These are phyloP conservation scores for Spencermartinsiella europaea DNA, from an alignment of 805 yeast genomes.

Conservation along the genomic window DNA sequence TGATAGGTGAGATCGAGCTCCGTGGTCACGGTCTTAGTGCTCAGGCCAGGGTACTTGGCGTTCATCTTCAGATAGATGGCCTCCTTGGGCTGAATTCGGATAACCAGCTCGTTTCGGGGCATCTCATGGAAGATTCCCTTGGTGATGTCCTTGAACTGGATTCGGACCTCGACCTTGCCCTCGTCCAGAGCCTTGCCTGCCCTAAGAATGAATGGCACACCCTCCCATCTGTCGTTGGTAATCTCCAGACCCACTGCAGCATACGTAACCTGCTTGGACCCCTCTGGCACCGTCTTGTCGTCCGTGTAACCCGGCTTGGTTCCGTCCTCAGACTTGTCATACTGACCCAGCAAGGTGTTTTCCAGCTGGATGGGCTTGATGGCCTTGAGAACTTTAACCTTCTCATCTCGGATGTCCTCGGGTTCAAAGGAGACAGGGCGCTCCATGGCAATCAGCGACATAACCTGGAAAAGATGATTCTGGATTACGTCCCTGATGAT, in stretches of 20 bases:
- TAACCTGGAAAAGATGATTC: slow-evolving; percentile 89
- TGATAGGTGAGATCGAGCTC: slow-evolving; percentile 87
- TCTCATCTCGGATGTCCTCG: slow-evolving; percentile 92
- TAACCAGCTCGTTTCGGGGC: slow-evolving; percentile 87
- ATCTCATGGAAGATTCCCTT: slow-evolving; percentile 75
- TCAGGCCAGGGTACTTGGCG: slow-evolving; percentile 88
- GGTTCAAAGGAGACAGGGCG: slow-evolving; percentile 89
- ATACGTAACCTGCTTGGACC: slow-evolving; percentile 84
- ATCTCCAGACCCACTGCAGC: slow-evolving; percentile 80
- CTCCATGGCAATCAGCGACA: slow-evolving; percentile 91
- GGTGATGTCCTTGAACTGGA: slow-evolving; percentile 85
- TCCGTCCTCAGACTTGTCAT: slow-evolving; percentile 79
- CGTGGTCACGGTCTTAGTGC: slow-evolving; percentile 74
- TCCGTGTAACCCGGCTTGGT: slow-evolving; percentile 85
- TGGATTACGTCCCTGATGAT: slow-evolving; percentile 98
- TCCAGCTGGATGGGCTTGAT: slow-evolving; percentile 60
- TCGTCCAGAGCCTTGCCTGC: slow-evolving; percentile 98
- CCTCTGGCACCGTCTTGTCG: slow-evolving; percentile 79
- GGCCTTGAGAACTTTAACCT: slow-evolving; percentile 85
- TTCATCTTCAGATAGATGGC: slow-evolving; percentile 91
- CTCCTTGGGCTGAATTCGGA: slow-evolving; percentile 92
- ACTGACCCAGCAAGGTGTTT: slow-evolving; percentile 83
- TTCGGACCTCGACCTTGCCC: slow-evolving; percentile 89
- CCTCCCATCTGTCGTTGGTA: slow-evolving; percentile 95
- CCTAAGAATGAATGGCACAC: slow-evolving; percentile 91